Conservation (phyloP, 257 asterid species). For the Coffea eugenioides region DNA sequence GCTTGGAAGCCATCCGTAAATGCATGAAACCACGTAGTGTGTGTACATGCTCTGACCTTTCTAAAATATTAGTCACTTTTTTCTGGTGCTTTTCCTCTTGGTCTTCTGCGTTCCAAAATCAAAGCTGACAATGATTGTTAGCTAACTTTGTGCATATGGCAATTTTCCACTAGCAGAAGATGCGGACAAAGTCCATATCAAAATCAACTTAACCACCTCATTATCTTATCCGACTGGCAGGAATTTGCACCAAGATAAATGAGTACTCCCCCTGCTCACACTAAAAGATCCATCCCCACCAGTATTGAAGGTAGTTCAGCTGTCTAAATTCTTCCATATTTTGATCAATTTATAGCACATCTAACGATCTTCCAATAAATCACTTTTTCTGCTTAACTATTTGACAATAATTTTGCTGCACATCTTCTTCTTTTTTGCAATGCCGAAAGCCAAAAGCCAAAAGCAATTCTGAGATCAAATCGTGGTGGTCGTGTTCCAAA, state of each 20-base stretch:
- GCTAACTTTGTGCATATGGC: neutral
- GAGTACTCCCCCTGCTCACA: too few species aligned
- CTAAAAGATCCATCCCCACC: neutral
- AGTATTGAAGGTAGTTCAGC: neutral
- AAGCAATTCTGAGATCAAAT: neutral
- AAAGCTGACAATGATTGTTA: neutral
- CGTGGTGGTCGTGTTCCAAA: neutral
- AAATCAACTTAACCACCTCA: slow-evolving; percentile 18
- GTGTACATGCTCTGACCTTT: neutral
- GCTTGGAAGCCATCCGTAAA: too few species aligned
- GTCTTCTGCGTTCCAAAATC: neutral
- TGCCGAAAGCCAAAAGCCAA: neutral
- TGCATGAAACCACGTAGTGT: too few species aligned
- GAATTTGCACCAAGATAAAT: neutral
- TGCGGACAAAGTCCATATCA: slow-evolving; percentile 10
- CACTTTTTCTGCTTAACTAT: neutral
- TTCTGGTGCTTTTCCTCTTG: neutral
- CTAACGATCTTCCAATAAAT: neutral
- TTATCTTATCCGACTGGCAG: neutral
- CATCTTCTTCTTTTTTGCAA: neutral
- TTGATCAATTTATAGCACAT: neutral
- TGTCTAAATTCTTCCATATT: slow-evolving; percentile 5
- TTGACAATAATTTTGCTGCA: neutral
- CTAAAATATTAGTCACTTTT: neutral
- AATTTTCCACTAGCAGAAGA: neutral